Conservation (phyloP, 768 basidiomycete species). For the Phallus indusiatus region DNA sequence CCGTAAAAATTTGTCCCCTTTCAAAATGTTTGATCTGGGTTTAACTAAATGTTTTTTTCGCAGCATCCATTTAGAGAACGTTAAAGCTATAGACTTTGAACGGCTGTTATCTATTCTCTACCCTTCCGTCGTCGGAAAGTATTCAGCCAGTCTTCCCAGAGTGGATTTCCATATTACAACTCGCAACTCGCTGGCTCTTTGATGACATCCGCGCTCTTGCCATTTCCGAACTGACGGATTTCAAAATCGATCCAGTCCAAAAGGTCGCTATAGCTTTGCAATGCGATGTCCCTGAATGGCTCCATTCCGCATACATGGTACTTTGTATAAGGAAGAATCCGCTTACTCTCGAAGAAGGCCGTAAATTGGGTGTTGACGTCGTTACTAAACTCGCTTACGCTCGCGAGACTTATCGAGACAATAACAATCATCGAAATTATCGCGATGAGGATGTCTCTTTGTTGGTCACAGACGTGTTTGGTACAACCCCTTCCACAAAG, state of each 20-base stretch:
- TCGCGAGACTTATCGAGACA: constrained; percentile 32
- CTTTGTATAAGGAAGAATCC: constrained; percentile 45
- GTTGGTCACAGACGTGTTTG: constrained; percentile 27
- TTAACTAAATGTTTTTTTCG: neutral
- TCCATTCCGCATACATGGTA: constrained; percentile 42
- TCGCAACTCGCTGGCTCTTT: constrained; percentile 31
- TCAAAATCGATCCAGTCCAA: constrained; percentile 41
- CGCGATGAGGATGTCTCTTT: constrained; percentile 17
- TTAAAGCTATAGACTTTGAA: constrained; percentile 25
- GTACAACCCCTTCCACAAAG: constrained; percentile 10
- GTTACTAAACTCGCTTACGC: constrained; percentile 42
- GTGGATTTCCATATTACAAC: constrained; percentile 32
- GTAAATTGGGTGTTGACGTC: constrained; percentile 47
- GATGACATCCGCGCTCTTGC: constrained; percentile 26
- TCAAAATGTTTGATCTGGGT: neutral
- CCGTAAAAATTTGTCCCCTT: constrained; percentile 10
- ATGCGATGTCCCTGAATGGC: constrained; percentile 35
- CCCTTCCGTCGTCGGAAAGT: constrained; percentile 16
- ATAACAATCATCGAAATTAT: neutral
- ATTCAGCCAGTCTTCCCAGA: constrained; percentile 19
- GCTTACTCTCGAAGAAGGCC: constrained; percentile 44
- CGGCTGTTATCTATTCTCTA: constrained; percentile 26
- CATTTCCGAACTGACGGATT: constrained; percentile 31
- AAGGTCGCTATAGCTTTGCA: constrained; percentile 50
- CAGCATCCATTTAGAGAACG: constrained; percentile 17